These are phyloP conservation scores for Oryza australiensis DNA, from an alignment of 176 grass and related monocot species.

Conservation along the genomic window DNA sequence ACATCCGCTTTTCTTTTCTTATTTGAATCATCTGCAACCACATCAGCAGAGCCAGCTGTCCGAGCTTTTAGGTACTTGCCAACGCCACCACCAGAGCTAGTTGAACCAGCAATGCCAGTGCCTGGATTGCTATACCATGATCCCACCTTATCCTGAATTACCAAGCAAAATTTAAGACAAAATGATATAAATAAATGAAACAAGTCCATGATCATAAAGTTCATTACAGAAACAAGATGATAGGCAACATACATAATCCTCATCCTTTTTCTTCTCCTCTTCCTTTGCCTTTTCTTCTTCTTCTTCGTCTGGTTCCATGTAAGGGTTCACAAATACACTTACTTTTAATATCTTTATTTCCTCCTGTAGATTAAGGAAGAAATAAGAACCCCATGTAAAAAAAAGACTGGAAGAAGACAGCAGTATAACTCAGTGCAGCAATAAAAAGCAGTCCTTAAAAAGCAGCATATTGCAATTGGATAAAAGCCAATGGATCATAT, in stretches of 20 bases:
- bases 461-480: neutral
- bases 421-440: neutral
- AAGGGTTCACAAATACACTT: conserved; percentile 86
- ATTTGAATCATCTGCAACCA: conserved; percentile 49
- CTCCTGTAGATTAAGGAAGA: conserved; percentile 54
- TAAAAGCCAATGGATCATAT: neutral
- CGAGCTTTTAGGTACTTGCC: conserved; percentile 86
- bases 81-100: conserved; percentile 61
- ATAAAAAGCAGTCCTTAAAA: conserved; percentile 8
- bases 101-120: conserved; percentile 55
- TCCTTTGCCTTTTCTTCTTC: conserved; percentile 83
- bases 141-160: conserved; percentile 82
- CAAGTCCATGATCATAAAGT: neutral
- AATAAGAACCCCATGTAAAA: neutral
- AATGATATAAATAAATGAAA: conserved; percentile 27
- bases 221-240: conserved; percentile 27
- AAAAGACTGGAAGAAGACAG: neutral
- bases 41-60: conserved; percentile 44
- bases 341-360: conserved; percentile 91
- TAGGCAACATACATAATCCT: conserved; percentile 61
- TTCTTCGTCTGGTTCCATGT: conserved; percentile 85
- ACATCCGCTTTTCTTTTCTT: conserved; percentile 84
- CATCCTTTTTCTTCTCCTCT: conserved; percentile 74
- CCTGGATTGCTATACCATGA: conserved; percentile 93
- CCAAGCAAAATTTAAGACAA: conserved; percentile 11